Evolutionary conservation across 1,284 basidiomycete genomes (phyloP).

Genomic region (Naganishia albida): DNA sequence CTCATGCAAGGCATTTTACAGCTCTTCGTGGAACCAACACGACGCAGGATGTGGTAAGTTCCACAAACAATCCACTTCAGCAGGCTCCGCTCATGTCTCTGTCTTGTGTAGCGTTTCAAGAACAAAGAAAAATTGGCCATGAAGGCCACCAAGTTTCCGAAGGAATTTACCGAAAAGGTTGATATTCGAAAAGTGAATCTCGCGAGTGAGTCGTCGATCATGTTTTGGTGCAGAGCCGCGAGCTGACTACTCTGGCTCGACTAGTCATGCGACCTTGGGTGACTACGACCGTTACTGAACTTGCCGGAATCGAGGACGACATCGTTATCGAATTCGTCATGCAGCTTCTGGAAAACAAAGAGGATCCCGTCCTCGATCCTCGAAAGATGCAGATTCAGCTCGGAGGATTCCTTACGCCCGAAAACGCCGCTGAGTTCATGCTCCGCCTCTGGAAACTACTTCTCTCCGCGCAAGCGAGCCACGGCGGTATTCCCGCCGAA

Average conservation of each 20-base stretch:
- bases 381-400: conserved; percentile 93
- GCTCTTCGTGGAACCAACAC: conserved; percentile 47
- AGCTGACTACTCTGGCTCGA: background rate
- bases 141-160: conserved; percentile 84
- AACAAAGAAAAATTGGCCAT: conserved; percentile 91
- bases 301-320: conserved; percentile 94
- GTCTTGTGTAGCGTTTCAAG: conserved; percentile 66
- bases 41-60: conserved; percentile 45
- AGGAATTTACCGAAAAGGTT: conserved; percentile 85
- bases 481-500: conserved; percentile 86
- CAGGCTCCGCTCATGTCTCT: conserved; percentile 6
- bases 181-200: conserved; percentile 92
- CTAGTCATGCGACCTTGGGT: conserved; percentile 83
- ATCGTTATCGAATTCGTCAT: conserved; percentile 94
- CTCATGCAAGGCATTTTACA: conserved; percentile 11
- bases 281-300: conserved; percentile 81
- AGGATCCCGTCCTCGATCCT: conserved; percentile 86
- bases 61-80: background rate
- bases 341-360: conserved; percentile 83
- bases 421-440: conserved; percentile 82
- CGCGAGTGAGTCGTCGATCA: conserved; percentile 60
- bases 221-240: background rate
- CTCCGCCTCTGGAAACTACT: conserved; percentile 82
- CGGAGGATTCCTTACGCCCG: conserved; percentile 72
- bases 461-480: conserved; percentile 82